Base-by-base conservation (phyloP, 2,329 filamentous ascomycete genomes). In the Monosporascus sp. region DNA sequence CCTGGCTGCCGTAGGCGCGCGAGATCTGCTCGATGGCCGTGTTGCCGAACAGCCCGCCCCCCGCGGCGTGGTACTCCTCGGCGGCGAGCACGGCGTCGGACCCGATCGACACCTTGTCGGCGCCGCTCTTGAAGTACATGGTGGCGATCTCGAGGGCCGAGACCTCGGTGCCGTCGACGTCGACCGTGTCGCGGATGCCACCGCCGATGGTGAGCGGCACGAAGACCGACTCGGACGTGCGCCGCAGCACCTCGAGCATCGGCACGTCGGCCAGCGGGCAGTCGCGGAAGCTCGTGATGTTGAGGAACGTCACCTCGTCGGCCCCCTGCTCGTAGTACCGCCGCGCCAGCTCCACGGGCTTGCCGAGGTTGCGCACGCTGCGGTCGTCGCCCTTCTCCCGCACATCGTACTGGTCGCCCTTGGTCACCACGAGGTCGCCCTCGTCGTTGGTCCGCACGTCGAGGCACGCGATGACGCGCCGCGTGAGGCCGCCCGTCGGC, bases 381-480 rank as follows among this genome's bases (percentile, higher is more conserved):
- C 82, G 78, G 53, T 78, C 77, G 15, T 74, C 78, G 22, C 78
- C 77, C 73, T 97, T 97, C 66, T 97, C 94, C 35, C 94, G 89
- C 7, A 99, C 94, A 66, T 99, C 94, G 74, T 99, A 99, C 71
- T 97, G 93, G 72, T 99, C 94, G 53, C 94, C 94, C 73, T 99
- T 99, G 15, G 94, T 99, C 38, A 99, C 94, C 0, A 99, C 94
- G 9, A 99, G 79, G 71, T 99, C 94, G 37, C 94, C 94, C 56
- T 88, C 79, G 70, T 99, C 94, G 70, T 99, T 99, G 51, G 92
- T 84, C 44, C 94, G 88, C 49, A 99, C 94, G 68, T 99, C 94
- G 28, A 99, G 84, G 68, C 94, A 99, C 28, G 94, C 94, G 67
- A 99, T 97, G 49, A 99, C 85, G 60, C 94, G 84, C 55, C 91